These are phyloP conservation scores for Coniosporium apollinis DNA, from an alignment of 495 filamentous ascomycete genomes.

Conservation along the genomic window DNA sequence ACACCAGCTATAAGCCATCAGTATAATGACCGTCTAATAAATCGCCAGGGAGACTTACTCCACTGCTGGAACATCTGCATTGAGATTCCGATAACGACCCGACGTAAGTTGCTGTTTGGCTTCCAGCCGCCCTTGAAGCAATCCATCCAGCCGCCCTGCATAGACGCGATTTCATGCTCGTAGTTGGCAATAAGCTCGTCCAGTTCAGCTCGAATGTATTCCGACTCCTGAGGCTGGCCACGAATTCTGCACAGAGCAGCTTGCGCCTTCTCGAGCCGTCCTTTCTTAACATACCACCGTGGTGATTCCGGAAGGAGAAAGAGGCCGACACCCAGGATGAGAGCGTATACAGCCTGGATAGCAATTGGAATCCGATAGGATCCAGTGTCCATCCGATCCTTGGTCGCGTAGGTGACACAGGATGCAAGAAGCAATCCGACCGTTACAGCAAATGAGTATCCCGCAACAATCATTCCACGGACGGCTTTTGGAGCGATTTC, in stretches of 20 bases:
- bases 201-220: conserved; percentile 47
- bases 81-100: conserved; percentile 56
- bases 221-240: conserved; percentile 36
- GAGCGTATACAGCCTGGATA: conserved; percentile 47
- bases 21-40: no score
- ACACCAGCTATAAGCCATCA: no score
- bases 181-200: conserved; percentile 52
- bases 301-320: conserved; percentile 33
- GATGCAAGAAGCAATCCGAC: conserved; percentile 53
- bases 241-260: conserved; percentile 29
- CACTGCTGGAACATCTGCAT: conserved; percentile 62
- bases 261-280: conserved; percentile 27
- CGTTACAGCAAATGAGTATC: conserved; percentile 52
- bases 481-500: conserved; percentile 45
- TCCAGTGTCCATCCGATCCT: conserved; percentile 38
- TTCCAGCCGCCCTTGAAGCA: conserved; percentile 46
- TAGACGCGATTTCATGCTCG: conserved; percentile 32
- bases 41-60: no score
- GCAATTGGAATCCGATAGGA: conserved; percentile 52
- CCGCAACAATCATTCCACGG: conserved; percentile 46
- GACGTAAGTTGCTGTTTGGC: conserved; percentile 46
- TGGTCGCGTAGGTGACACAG: conserved; percentile 50
- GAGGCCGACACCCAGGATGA: conserved; percentile 40
- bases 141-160: conserved; percentile 32
- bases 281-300: conserved; percentile 17